Percentiles rank a stretch among this genome's conserved stretches.
These are phyloP conservation scores for Monosporozyma siamensis DNA, from an alignment of 805 yeast species.

Conservation along the genomic window DNA sequence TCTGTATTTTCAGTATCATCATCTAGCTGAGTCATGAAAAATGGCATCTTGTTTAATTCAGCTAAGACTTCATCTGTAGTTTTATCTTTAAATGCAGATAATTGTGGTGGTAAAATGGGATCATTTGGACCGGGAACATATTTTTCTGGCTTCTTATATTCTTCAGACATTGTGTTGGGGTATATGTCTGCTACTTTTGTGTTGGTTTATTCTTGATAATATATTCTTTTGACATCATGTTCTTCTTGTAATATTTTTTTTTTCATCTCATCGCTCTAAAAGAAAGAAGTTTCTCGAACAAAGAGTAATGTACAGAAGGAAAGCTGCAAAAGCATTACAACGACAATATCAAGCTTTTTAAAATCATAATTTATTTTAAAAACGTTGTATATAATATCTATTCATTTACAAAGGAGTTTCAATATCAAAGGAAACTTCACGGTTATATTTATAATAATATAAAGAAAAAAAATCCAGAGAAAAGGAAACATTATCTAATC, in stretches of 20 bases:
- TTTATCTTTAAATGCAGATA: conserved; percentile 52
- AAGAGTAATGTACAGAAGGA: too few relatives aligned
- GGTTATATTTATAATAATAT: neutral
- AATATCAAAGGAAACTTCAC: neutral
- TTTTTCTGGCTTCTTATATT: conserved; percentile 29
- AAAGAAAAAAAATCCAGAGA: neutral
- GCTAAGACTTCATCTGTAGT: conserved; percentile 65
- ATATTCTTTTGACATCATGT: too few relatives aligned
- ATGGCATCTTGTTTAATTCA: conserved; percentile 78
- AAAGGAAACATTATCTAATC: neutral
- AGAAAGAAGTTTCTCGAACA: too few relatives aligned
- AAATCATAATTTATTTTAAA: too few relatives aligned
- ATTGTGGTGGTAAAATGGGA: conserved; percentile 75
- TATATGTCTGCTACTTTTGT: neutral
- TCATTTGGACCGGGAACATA: conserved; percentile 46
- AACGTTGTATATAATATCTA: too few relatives aligned
- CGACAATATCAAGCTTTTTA: too few relatives aligned
- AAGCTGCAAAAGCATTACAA: neutral
- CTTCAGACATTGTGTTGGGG: conserved; percentile 12
- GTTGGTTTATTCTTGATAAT: too few relatives aligned
- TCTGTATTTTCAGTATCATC: conserved; percentile 66
- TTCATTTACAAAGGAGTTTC: too few relatives aligned
- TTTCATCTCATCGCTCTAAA: neutral
- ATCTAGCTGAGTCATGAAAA: conserved; percentile 85
- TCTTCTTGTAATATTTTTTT: too few relatives aligned